phyloP scores from a whole-genome alignment of 2,329 filamentous ascomycete genomes.

The Cytospora leucostoma region DNA sequence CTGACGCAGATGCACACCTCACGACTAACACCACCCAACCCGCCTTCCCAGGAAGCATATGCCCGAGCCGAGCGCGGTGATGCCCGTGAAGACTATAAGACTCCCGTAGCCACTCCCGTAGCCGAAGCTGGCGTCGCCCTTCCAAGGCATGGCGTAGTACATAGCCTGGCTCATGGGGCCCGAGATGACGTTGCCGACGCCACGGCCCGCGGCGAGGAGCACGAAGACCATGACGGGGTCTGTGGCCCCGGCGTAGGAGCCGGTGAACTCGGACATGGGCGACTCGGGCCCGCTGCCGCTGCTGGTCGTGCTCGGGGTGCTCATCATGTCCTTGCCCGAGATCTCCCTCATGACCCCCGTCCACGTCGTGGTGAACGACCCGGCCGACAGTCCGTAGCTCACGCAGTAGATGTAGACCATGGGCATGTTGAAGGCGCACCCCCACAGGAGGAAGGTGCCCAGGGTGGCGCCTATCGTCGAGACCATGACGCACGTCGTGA shows the following conservation, averaged over 20 bases:
- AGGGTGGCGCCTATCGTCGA: slow-evolving; percentile 58
- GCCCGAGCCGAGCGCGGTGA: slow-evolving; percentile 52
- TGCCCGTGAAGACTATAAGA: slow-evolving; percentile 58
- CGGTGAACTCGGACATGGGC: slow-evolving; percentile 14
- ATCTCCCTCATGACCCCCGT: slow-evolving; percentile 55
- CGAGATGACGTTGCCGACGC: slow-evolving; percentile 60
- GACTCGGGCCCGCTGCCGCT: slow-evolving; percentile 27
- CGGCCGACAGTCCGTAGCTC: slow-evolving; percentile 65
- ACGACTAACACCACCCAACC: slow-evolving; percentile 39
- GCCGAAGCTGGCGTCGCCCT: slow-evolving; percentile 41
- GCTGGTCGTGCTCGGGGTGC: slow-evolving; percentile 21
- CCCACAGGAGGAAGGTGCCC: slow-evolving; percentile 64
- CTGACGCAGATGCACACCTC: background rate
- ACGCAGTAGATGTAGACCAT: slow-evolving; percentile 62
- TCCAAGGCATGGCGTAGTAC: slow-evolving; percentile 49
- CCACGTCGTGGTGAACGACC: slow-evolving; percentile 65
- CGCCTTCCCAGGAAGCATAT: slow-evolving; percentile 46
- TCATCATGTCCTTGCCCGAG: slow-evolving; percentile 29
- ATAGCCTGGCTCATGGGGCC: slow-evolving; percentile 59
- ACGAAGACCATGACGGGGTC: slow-evolving; percentile 60
- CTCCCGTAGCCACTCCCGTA: slow-evolving; percentile 55
- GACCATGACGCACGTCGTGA: slow-evolving; percentile 57
- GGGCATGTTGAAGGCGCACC: slow-evolving; percentile 52
- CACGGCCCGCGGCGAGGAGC: slow-evolving; percentile 58
- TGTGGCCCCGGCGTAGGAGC: slow-evolving; percentile 29